A percentile compares a stretch with the other conserved stretches of the same genome.
Evolutionary conservation across 2,329 filamentous ascomycete genomes (phyloP).

Genomic region (Xylaria sp.): DNA sequence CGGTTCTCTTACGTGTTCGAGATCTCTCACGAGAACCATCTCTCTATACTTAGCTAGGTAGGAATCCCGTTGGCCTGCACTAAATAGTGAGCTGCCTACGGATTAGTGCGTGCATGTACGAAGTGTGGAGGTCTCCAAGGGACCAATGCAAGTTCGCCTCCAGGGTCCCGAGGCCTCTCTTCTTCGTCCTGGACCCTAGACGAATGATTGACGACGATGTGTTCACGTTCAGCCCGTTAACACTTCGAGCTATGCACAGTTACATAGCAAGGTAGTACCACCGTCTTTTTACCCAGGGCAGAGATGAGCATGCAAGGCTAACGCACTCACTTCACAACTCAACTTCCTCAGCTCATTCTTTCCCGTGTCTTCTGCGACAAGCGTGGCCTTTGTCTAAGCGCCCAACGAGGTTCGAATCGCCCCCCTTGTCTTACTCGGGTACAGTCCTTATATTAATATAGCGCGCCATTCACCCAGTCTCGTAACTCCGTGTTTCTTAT

Average conservation of each 20-base stretch:
- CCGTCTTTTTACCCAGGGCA: not conserved
- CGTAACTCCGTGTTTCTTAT: not conserved
- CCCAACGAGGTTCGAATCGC: not conserved
- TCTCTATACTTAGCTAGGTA: too few relatives aligned
- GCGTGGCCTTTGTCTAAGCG: not conserved
- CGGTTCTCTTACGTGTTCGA: too few relatives aligned
- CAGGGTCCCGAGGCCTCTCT: too few relatives aligned
- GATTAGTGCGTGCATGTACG: too few relatives aligned
- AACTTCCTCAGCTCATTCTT: not conserved
- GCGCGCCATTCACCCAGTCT: not conserved
- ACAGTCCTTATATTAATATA: not conserved
- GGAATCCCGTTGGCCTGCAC: too few relatives aligned
- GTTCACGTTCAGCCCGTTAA: not conserved
- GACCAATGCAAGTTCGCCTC: too few relatives aligned
- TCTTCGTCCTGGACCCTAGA: not conserved
- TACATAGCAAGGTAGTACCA: not conserved
- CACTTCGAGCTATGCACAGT: not conserved
- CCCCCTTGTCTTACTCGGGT: not conserved
- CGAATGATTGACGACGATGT: not conserved
- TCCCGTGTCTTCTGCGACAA: not conserved
- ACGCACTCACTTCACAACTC: not conserved
- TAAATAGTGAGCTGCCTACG: too few relatives aligned
- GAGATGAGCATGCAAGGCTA: not conserved
- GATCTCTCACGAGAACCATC: too few relatives aligned
- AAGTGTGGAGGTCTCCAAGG: too few relatives aligned